phyloP scores from a whole-genome alignment of 1,284 basidiomycete species.

The Hymenochaete sp. region DNA sequence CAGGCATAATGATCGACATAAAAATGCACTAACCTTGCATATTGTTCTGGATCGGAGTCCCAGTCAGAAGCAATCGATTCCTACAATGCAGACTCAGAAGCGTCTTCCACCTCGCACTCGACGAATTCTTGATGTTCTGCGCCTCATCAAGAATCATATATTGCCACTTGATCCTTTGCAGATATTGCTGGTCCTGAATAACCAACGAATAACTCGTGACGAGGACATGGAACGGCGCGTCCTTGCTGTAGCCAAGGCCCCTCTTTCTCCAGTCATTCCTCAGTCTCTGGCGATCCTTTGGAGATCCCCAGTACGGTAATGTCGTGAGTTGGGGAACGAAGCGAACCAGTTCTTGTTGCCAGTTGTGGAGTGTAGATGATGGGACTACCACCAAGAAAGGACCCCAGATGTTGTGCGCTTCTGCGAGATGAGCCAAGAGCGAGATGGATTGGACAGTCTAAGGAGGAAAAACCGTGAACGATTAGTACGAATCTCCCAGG shows the following conservation, averaged over 20 bases:
- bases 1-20: constrained; percentile 7
- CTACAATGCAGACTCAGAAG: constrained; percentile 93
- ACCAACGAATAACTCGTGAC: constrained; percentile 97
- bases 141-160: constrained; percentile 99
- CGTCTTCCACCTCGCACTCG: constrained; percentile 97
- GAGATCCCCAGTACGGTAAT: constrained; percentile 96
- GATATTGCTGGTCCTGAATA: constrained; percentile 97
- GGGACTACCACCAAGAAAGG: constrained; percentile 99
- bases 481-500: background rate
- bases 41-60: constrained; percentile 98
- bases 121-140: constrained; percentile 98
- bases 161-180: constrained; percentile 98
- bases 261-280: constrained; percentile 99
- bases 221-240: constrained; percentile 94
- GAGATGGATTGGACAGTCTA: constrained; percentile 99
- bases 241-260: constrained; percentile 90
- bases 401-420: constrained; percentile 98
- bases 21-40: constrained; percentile 77
- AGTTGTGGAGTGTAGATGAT: constrained; percentile 96
- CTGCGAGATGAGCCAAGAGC: constrained; percentile 91
- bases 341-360: constrained; percentile 96
- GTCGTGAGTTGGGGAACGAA: constrained; percentile 95
- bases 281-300: constrained; percentile 91
- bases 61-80: constrained; percentile 91
- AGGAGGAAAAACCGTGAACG: constrained; percentile 10